Conservation (phyloP, 208 protist genomes). For the Trypanosoma mega region DNA sequence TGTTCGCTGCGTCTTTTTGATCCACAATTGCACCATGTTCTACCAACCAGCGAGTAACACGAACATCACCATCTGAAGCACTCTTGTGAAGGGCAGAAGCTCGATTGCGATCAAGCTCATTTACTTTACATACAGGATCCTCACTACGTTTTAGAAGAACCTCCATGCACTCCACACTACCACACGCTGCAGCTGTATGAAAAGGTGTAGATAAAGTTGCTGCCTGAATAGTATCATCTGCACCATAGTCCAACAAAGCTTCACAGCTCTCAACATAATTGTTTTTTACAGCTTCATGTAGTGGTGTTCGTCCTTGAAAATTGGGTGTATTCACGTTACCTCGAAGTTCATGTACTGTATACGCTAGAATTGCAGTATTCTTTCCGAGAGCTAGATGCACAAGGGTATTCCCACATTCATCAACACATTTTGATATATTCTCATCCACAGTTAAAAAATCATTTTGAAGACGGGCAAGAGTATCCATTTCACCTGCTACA, state of each 20-base stretch:
- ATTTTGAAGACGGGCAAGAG: slow-evolving; percentile 52
- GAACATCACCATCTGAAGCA: slow-evolving; percentile 87
- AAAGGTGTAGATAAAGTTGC: slow-evolving; percentile 88
- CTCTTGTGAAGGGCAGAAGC: slow-evolving; percentile 90
- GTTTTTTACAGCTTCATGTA: slow-evolving; percentile 85
- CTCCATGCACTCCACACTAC: slow-evolving; percentile 89
- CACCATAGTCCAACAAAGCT: slow-evolving; percentile 75
- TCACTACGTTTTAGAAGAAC: slow-evolving; percentile 70
- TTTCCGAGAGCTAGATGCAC: slow-evolving; percentile 78
- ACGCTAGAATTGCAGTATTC: slow-evolving; percentile 60
- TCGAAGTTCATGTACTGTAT: slow-evolving; percentile 62
- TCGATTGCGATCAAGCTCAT: slow-evolving; percentile 80
- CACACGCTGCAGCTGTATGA: slow-evolving; percentile 87
- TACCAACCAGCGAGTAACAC: slow-evolving; percentile 85
- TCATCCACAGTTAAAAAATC: slow-evolving; percentile 77
- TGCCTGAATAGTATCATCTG: slow-evolving; percentile 80
- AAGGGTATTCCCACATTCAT: slow-evolving; percentile 85
- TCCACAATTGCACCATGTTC: slow-evolving; percentile 86
- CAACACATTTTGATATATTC: slow-evolving; percentile 85
- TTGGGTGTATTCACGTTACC: slow-evolving; percentile 77
- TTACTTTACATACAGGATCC: slow-evolving; percentile 66
- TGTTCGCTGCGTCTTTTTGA: slow-evolving; percentile 56
- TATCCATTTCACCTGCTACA: slow-evolving; percentile 62
- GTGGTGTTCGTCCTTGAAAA: slow-evolving; percentile 80
- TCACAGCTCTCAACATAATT: slow-evolving; percentile 84